Evolutionary conservation across 805 yeast species (phyloP).

Genomic region (Gaillardinia entomophila): DNA sequence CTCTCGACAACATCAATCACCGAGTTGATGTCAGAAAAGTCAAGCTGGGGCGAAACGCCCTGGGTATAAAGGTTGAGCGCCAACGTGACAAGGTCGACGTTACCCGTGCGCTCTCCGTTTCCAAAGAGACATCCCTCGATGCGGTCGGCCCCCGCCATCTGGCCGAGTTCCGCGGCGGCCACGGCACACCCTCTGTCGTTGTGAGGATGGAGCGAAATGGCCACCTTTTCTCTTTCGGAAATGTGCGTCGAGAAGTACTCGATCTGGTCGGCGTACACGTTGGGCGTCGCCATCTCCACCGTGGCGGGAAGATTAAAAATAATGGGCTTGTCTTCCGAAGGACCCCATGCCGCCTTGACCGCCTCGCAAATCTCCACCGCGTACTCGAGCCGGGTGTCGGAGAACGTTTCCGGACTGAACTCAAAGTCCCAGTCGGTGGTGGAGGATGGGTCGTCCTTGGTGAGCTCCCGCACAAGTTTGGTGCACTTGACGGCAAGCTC

Average conservation of each 20-base stretch:
- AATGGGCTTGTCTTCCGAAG: conserved; percentile 66
- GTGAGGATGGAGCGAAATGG: conserved; percentile 69
- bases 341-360: conserved; percentile 74
- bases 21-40: conserved; percentile 62
- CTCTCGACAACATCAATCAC: conserved; percentile 66
- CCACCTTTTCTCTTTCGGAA: conserved; percentile 63
- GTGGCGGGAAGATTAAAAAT: conserved; percentile 79
- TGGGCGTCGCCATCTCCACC: conserved; percentile 72
- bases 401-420: conserved; percentile 74
- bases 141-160: conserved; percentile 81
- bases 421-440: conserved; percentile 68
- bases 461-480: conserved; percentile 57
- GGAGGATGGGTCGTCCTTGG: conserved; percentile 63
- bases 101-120: conserved; percentile 83
- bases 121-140: conserved; percentile 81
- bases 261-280: conserved; percentile 74
- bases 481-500: conserved; percentile 68
- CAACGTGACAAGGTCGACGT: conserved; percentile 70
- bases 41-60: conserved; percentile 67
- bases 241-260: conserved; percentile 68
- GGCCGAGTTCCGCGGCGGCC: conserved; percentile 74
- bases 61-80: conserved; percentile 76
- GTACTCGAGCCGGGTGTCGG: conserved; percentile 68
- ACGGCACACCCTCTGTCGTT: conserved; percentile 83
- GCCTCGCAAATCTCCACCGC: conserved; percentile 77